phyloP scores from a whole-genome alignment of 495 filamentous ascomycete species.

The Symbiotaphrina buchneri region DNA sequence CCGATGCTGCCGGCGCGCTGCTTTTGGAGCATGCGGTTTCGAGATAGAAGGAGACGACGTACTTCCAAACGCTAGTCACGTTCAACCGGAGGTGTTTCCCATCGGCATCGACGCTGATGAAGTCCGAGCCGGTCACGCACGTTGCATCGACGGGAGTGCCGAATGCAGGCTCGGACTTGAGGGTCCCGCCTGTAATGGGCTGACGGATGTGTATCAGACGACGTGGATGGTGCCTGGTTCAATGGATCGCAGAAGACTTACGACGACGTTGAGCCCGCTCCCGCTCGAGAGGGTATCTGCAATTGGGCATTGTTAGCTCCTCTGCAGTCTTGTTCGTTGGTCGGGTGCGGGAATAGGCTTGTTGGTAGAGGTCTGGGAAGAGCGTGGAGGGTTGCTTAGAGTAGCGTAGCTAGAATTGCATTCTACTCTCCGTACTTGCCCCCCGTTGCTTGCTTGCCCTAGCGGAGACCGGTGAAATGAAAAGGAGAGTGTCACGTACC shows the following conservation, averaged over 20 bases:
- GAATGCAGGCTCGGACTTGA: slow-evolving; percentile 19
- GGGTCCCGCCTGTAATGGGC: slow-evolving; percentile 21
- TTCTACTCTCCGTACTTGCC: too few relatives aligned
- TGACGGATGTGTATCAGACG: slow-evolving; percentile 5
- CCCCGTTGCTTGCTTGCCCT: too few relatives aligned
- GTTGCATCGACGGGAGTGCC: slow-evolving; percentile 8
- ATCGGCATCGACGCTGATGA: not conserved
- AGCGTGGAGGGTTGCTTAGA: not conserved
- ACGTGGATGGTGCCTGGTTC: not conserved
- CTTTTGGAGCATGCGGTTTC: too few relatives aligned
- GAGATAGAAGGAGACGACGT: too few relatives aligned
- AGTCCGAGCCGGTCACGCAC: not conserved
- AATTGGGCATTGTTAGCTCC: not conserved
- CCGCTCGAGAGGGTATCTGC: slow-evolving; percentile 6
- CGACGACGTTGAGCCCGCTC: slow-evolving; percentile 11
- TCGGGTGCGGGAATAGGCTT: not conserved
- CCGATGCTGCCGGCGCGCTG: too few relatives aligned
- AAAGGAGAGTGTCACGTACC: too few relatives aligned
- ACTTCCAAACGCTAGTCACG: not conserved
- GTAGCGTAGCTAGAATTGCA: not conserved
- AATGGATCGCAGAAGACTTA: slow-evolving; percentile 5
- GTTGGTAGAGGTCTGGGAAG: not conserved
- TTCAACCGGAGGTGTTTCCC: slow-evolving; percentile 3
- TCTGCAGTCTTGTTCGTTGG: not conserved
- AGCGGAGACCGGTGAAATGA: too few relatives aligned